These are phyloP conservation scores for Hypholoma fasciculare DNA, from an alignment of 768 basidiomycete genomes.

Conservation along the genomic window DNA sequence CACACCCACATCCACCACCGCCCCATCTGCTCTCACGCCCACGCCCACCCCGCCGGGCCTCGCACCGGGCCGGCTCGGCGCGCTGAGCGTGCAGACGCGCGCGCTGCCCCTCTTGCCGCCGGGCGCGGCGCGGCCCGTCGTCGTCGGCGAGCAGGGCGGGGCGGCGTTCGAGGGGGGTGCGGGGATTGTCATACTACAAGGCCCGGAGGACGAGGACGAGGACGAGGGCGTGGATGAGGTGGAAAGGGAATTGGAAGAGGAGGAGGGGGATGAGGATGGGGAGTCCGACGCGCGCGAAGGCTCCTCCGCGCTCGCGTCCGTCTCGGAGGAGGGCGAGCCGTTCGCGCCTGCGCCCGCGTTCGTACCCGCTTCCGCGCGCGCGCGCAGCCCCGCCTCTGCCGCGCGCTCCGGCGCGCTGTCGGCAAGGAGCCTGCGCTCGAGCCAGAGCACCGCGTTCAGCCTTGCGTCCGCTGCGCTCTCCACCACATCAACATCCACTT, in stretches of 20 bases:
- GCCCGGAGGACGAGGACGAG: too few species aligned
- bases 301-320: not conserved
- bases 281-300: not conserved
- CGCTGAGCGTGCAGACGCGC: conserved; percentile 19
- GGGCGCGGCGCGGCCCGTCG: not conserved
- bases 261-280: not conserved
- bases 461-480: not conserved
- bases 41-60: not conserved
- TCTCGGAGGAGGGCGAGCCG: not conserved
- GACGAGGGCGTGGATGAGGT: not conserved
- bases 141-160: not conserved
- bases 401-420: too few species aligned
- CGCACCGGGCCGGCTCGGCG: conserved; percentile 14
- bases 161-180: too few species aligned
- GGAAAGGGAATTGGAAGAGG: too few species aligned
- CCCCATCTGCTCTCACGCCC: not conserved
- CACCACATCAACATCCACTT: not conserved
- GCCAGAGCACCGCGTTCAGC: too few species aligned
- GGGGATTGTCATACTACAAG: too few species aligned
- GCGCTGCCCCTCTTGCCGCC: conserved; percentile 18
- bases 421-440: too few species aligned
- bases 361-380: not conserved
- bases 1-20: not conserved
- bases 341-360: too few species aligned
- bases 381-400: not conserved